Conservation (phyloP, 1,139 yeast species). For the Suhomyces bolitotheri region DNA sequence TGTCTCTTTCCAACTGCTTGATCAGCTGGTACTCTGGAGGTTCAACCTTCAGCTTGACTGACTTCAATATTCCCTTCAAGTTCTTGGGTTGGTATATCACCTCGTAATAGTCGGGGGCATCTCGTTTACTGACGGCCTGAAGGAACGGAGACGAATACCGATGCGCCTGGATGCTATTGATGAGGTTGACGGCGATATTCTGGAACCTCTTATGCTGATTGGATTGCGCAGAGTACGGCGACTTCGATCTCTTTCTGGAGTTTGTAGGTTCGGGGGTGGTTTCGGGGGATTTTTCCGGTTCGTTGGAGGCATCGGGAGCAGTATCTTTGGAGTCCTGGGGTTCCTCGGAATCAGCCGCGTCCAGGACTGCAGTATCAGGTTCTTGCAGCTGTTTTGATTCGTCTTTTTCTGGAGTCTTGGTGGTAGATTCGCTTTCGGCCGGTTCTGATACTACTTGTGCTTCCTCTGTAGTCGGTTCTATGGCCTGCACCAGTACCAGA, state of each 20-base stretch:
- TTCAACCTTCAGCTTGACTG: constrained; percentile 49
- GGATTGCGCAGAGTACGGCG: constrained; percentile 29
- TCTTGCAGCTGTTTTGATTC: no score
- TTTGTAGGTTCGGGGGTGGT: constrained; percentile 7
- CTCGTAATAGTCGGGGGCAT: constrained; percentile 68
- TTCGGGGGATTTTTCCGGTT: background rate
- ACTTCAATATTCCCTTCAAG: constrained; percentile 59
- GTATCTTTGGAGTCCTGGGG: no score
- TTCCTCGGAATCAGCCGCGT: no score
- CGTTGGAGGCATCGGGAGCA: no score
- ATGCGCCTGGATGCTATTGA: constrained; percentile 67
- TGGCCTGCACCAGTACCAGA: no score
- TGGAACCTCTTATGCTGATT: constrained; percentile 51
- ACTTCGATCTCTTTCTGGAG: constrained; percentile 24
- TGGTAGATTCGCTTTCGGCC: no score
- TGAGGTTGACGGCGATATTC: constrained; percentile 55
- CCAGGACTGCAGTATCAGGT: no score
- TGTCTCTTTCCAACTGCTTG: constrained; percentile 63
- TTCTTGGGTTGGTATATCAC: constrained; percentile 67
- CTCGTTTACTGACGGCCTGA: constrained; percentile 64
- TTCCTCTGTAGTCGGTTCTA: no score
- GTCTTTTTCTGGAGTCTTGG: no score
- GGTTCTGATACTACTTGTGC: no score
- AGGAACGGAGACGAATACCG: constrained; percentile 74
- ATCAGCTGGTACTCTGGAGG: constrained; percentile 52